Conservation (phyloP, 176 grass and related monocot species). For the Ensete glaucum region DNA sequence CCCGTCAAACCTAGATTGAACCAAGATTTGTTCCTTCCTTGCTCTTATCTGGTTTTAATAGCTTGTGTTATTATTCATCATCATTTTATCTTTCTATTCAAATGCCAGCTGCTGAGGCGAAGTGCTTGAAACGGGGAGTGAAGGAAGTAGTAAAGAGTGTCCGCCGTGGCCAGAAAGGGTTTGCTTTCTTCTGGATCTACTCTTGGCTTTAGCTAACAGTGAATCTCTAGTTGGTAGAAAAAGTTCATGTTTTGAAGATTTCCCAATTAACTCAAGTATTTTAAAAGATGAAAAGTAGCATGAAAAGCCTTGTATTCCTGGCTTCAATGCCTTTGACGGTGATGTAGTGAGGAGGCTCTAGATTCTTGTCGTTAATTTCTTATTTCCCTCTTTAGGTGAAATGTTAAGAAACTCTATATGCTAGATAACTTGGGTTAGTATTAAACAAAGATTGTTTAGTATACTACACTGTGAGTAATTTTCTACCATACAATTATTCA, state of each 20-base stretch:
- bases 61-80: background rate
- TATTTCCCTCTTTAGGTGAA: background rate
- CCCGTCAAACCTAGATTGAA: too few species aligned
- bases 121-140: slow-evolving; percentile 87
- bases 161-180: slow-evolving; percentile 77
- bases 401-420: background rate
- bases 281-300: too few species aligned
- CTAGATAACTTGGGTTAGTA: background rate
- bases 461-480: background rate
- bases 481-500: background rate
- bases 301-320: too few species aligned
- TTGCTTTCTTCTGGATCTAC: slow-evolving; percentile 3
- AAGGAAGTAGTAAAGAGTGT: slow-evolving; percentile 99
- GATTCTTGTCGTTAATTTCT: background rate
- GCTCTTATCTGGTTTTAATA: too few species aligned
- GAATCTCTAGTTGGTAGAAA: background rate
- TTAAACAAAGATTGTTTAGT: background rate
- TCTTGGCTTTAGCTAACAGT: background rate
- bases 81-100: background rate
- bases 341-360: too few species aligned
- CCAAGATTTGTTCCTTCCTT: too few species aligned
- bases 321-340: too few species aligned
- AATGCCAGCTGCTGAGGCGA: slow-evolving; percentile 58
- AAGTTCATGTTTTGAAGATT: background rate
- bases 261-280: too few species aligned